Evolutionary conservation across 768 basidiomycete species (phyloP).

Genomic region (Amanita pallidorosea): DNA sequence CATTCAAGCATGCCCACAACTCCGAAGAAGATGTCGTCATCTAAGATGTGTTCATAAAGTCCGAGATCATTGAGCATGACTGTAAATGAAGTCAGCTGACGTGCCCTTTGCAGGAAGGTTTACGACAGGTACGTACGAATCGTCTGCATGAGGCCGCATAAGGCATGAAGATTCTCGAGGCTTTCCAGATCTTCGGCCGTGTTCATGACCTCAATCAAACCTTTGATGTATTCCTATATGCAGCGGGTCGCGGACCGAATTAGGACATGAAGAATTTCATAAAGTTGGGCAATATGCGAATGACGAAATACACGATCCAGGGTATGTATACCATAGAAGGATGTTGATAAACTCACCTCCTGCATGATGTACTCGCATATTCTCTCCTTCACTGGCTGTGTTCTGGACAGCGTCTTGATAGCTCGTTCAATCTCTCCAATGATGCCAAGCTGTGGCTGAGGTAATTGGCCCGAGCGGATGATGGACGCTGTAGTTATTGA

Average conservation of each 20-base stretch:
- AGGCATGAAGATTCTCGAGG: constrained; percentile 78
- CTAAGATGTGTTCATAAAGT: constrained; percentile 90
- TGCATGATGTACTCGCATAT: constrained; percentile 84
- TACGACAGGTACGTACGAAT: constrained; percentile 47
- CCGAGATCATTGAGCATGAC: constrained; percentile 93
- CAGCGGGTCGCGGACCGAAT: constrained; percentile 10
- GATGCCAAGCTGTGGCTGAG: constrained; percentile 64
- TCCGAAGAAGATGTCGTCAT: constrained; percentile 86
- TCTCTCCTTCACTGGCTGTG: constrained; percentile 66
- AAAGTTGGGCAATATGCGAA: constrained; percentile 10
- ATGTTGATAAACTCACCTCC: constrained; percentile 45
- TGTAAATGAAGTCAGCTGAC: constrained; percentile 19
- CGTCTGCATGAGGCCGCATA: constrained; percentile 89
- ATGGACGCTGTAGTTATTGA: constrained; percentile 48
- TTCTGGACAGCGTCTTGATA: constrained; percentile 65
- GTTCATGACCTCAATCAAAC: constrained; percentile 73
- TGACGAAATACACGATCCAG: constrained; percentile 5
- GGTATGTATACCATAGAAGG: not conserved
- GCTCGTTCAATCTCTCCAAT: constrained; percentile 72
- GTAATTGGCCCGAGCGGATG: constrained; percentile 63
- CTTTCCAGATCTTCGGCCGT: constrained; percentile 92
- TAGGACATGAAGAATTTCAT: constrained; percentile 8
- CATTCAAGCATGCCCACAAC: constrained; percentile 97
- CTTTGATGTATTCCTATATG: constrained; percentile 74
- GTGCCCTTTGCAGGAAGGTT: not conserved